These are phyloP conservation scores for Chrysosporium queenslandicum DNA, from an alignment of 2,329 filamentous ascomycete genomes.

Conservation along the genomic window DNA sequence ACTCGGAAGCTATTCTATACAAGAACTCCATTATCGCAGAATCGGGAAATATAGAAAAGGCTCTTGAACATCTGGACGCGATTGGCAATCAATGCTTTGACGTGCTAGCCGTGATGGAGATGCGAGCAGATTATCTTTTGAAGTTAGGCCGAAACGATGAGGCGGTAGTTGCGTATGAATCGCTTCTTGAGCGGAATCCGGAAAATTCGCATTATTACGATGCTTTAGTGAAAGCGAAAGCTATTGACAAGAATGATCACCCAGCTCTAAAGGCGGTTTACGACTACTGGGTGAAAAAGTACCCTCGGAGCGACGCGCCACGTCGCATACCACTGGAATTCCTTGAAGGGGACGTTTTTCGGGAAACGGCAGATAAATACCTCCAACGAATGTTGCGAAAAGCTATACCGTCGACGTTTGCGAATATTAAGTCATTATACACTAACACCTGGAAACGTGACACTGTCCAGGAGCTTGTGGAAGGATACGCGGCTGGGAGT, in stretches of 20 bases:
- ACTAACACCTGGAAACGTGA: slow-evolving; percentile 64
- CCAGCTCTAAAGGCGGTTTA: slow-evolving; percentile 64
- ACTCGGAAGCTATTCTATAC: slow-evolving; percentile 88
- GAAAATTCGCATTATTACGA: slow-evolving; percentile 83
- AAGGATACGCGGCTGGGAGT: slow-evolving; percentile 61
- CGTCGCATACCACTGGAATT: slow-evolving; percentile 84
- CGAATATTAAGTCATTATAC: slow-evolving; percentile 92
- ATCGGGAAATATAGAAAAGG: slow-evolving; percentile 68
- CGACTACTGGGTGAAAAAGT: slow-evolving; percentile 69
- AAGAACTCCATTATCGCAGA: slow-evolving; percentile 93
- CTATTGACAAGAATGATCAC: slow-evolving; percentile 50
- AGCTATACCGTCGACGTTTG: slow-evolving; percentile 90
- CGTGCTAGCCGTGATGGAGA: slow-evolving; percentile 73
- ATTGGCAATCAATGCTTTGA: slow-evolving; percentile 71
- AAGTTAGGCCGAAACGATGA: slow-evolving; percentile 68
- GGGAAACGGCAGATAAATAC: slow-evolving; percentile 65
- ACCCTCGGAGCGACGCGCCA: slow-evolving; percentile 72
- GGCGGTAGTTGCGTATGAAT: slow-evolving; percentile 69
- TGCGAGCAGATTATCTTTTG: slow-evolving; percentile 72
- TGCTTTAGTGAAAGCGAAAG: slow-evolving; percentile 59
- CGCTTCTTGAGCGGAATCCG: slow-evolving; percentile 73
- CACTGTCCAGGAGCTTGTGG: slow-evolving; percentile 63
- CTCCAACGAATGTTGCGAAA: slow-evolving; percentile 77
- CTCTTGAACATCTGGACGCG: slow-evolving; percentile 73
- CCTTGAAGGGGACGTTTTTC: slow-evolving; percentile 71